phyloP scores from a whole-genome alignment of 345 rosid species.

The Ailanthus altissimus region DNA sequence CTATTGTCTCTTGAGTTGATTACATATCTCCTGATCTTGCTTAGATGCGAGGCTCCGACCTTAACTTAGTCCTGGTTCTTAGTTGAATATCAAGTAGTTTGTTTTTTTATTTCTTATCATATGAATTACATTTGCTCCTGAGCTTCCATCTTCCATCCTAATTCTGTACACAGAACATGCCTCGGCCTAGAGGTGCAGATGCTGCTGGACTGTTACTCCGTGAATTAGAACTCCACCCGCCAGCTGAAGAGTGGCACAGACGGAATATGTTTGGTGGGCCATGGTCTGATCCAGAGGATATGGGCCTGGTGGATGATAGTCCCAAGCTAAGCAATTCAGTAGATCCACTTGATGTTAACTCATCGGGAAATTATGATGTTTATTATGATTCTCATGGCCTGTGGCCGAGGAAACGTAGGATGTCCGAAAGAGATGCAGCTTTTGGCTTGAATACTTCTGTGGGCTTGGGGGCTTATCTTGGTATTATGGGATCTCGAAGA shows the following conservation, averaged over 20 bases:
- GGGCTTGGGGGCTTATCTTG: constrained; percentile 95
- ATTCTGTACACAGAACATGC: constrained; percentile 78
- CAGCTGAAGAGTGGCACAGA: constrained; percentile 99
- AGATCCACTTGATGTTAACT: constrained; percentile 43
- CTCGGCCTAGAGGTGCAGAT: constrained; percentile 99
- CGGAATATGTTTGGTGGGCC: constrained; percentile 97
- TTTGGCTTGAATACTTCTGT: constrained; percentile 91
- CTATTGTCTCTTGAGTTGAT: neutral
- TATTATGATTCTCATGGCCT: constrained; percentile 65
- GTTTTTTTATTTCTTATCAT: neutral
- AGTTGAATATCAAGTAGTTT: neutral
- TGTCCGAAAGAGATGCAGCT: constrained; percentile 99
- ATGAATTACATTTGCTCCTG: neutral
- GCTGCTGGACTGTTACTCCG: constrained; percentile 97
- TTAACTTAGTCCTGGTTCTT: constrained; percentile 1
- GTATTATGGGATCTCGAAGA: constrained; percentile 98
- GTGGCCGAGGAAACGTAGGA: constrained; percentile 95
- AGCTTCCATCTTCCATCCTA: neutral
- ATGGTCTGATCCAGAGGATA: constrained; percentile 84
- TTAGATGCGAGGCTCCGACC: neutral
- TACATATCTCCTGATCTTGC: neutral
- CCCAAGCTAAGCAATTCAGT: constrained; percentile 42
- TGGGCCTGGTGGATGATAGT: constrained; percentile 49
- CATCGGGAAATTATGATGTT: constrained; percentile 46
- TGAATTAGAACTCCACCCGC: constrained; percentile 96